Evolutionary conservation across 2,329 filamentous ascomycete genomes (phyloP), one percentile per base, ranked within the genome.

Genomic region (Ascocoryne sarcoides): DNA sequence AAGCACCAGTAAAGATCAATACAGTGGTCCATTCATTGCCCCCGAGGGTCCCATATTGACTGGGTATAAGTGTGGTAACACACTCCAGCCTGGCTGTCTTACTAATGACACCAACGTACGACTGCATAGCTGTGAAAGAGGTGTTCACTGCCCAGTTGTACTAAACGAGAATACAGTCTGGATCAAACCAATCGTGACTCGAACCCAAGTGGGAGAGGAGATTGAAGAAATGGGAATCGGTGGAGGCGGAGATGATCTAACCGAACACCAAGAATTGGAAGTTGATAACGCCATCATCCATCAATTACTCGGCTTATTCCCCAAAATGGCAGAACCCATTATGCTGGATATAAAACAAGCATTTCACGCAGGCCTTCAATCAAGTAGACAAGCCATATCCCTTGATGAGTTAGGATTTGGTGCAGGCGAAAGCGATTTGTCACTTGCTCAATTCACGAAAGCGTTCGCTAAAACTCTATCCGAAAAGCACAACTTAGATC

Each of bases 71-170:
- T 79, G 82, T 37, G 89, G 84, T 2, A 94, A 95, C 52, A 69
- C 69, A 1, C 63, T 68, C 10, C 75, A 84, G 21, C 60, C 70
- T 0, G 88, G 88, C 2, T 92, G 82, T 54, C 64, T 95, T 18
- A 93, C 84, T 0, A 65, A 65, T 0, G 67, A 81, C 17, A 60
- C 71, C 17, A 64, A 66, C 15, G 77, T 76, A 1, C 76, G 82
- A 2, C 68, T 96, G 5, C 90, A 96, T 60, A 93, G 86, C 54
- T 95, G 90, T 51, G 88, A 94, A 54, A 81, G 76, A 47, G 84
- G 79, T 0, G 75, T 73, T 44, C 68, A 71, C 16, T 87, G 82
- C 50, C 54, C 64, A 0, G 63, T 69, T 0, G 67, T 65, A 35
- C n/a, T n/a, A n/a, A 68, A 57, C 5, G 58, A 63, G 1, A 67